Percentiles rank a stretch among this genome's conserved stretches.
phyloP scores from a whole-genome alignment of 805 yeast species.

The Ogataea nakhonphanomensis region DNA sequence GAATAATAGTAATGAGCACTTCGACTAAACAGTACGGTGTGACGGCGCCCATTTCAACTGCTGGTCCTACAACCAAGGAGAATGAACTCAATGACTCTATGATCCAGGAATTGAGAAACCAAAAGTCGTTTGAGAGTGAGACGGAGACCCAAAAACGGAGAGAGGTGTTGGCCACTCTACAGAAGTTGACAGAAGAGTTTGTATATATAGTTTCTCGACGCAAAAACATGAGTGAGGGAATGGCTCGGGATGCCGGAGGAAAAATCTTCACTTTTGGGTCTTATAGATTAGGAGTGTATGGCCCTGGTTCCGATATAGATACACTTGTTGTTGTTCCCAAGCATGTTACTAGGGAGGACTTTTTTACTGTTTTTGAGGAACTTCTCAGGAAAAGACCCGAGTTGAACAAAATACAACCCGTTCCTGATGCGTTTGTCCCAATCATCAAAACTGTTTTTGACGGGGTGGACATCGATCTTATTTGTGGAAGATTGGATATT shows the following conservation, averaged over 20 bases:
- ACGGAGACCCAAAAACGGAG: conserved; percentile 78
- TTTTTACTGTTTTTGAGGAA: conserved; percentile 75
- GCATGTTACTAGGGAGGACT: conserved; percentile 87
- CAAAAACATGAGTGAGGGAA: conserved; percentile 93
- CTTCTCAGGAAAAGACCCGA: conserved; percentile 72
- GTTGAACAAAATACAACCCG: conserved; percentile 85
- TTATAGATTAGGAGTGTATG: conserved; percentile 91
- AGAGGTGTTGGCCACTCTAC: conserved; percentile 67
- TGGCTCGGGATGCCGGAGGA: conserved; percentile 97
- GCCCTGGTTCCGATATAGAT: conserved; percentile 98
- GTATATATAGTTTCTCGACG: conserved; percentile 75
- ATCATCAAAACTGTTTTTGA: conserved; percentile 83
- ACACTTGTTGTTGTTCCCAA: conserved; percentile 96
- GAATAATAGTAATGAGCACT: conserved; percentile 6
- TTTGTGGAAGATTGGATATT: conserved; percentile 78
- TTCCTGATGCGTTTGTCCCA: conserved; percentile 98
- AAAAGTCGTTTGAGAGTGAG: conserved; percentile 88
- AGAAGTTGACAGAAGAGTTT: conserved; percentile 72
- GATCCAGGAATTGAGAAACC: conserved; percentile 72
- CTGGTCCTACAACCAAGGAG: conserved; percentile 81
- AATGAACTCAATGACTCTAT: conserved; percentile 68
- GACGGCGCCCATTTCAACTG: conserved; percentile 81
- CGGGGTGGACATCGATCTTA: conserved; percentile 91
- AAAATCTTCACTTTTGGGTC: conserved; percentile 96
- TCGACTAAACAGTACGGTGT: conserved; percentile 53